Percentiles rank a stretch among this genome's conserved stretches.
phyloP scores from a whole-genome alignment of 2,329 filamentous ascomycete genomes.

The Gnomoniopsis sp. region DNA sequence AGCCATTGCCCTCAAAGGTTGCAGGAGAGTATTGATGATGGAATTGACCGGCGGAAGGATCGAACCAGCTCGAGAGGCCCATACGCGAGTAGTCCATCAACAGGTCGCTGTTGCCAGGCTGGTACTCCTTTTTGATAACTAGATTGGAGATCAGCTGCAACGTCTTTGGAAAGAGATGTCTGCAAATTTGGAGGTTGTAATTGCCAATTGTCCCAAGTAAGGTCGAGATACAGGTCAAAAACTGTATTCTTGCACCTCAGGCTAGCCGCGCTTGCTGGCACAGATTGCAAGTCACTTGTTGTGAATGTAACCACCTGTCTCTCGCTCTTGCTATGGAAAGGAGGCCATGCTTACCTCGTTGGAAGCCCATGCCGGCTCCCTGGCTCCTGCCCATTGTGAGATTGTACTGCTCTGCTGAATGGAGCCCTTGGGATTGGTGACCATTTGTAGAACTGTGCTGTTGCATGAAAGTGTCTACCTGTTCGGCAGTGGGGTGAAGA shows the following conservation, averaged over 20 bases:
- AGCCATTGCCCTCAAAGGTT: neutral
- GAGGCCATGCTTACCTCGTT: too few relatives aligned
- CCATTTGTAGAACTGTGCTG: neutral
- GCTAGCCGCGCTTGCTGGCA: too few relatives aligned
- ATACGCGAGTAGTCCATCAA: neutral
- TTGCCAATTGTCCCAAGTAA: neutral
- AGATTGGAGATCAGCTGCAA: neutral
- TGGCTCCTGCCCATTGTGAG: too few relatives aligned
- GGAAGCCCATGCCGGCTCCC: too few relatives aligned
- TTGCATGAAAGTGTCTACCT: neutral
- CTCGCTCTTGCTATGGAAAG: too few relatives aligned
- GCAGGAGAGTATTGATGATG: neutral
- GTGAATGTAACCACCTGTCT: too few relatives aligned
- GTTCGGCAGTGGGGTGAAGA: neutral
- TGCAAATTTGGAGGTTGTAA: neutral
- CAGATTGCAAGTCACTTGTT: too few relatives aligned
- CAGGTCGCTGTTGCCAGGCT: neutral
- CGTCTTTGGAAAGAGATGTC: neutral
- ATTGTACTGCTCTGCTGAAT: too few relatives aligned
- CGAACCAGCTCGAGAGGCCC: neutral
- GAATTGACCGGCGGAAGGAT: neutral
- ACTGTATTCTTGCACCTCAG: too few relatives aligned
- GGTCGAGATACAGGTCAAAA: too few relatives aligned
- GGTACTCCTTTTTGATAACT: neutral
- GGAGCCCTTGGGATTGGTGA: too few relatives aligned